Evolutionary conservation across 345 rosid species (phyloP).

Genomic region (Microcos paniculata): DNA sequence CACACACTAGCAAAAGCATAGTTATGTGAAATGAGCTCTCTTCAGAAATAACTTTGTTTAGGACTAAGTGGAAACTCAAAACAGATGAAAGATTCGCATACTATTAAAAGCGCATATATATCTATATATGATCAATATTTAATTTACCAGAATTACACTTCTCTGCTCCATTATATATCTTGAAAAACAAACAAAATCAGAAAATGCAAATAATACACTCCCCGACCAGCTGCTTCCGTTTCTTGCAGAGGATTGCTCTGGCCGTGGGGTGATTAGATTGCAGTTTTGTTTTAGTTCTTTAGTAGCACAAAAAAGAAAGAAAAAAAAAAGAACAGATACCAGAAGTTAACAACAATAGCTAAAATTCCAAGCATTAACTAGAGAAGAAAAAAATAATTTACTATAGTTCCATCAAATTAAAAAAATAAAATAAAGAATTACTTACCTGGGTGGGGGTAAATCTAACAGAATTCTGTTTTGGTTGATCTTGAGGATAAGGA

Average conservation of each 20-base stretch:
- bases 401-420: neutral
- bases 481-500: constrained; percentile 99
- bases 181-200: neutral
- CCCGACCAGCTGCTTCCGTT: no score
- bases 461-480: constrained; percentile 89
- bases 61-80: neutral
- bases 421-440: neutral
- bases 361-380: neutral
- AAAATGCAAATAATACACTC: neutral
- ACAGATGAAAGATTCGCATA: neutral
- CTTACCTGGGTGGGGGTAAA: constrained; percentile 93
- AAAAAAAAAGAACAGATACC: neutral
- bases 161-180: neutral
- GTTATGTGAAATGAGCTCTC: neutral
- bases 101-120: neutral
- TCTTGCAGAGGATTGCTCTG: no score
- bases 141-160: neutral
- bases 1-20: neutral
- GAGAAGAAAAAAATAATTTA: neutral
- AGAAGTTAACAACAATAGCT: no score
- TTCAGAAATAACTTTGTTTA: no score
- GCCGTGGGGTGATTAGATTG: no score
- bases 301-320: no score
- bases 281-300: no score
- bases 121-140: neutral